These are phyloP conservation scores for Yamadazyma endophytica DNA, from an alignment of 805 yeast genomes.

Conservation along the genomic window DNA sequence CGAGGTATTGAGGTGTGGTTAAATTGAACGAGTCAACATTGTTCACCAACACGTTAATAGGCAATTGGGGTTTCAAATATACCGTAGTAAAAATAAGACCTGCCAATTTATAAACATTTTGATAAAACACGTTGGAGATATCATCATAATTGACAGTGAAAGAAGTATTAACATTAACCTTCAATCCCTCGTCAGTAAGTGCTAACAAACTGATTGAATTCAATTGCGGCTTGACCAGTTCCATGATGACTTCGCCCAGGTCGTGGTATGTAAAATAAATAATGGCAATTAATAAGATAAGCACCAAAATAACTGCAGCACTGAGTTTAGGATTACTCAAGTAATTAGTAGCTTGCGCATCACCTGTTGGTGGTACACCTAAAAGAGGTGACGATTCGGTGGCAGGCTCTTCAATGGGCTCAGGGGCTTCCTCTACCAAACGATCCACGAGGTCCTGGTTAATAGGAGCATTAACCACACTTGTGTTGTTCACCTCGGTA, in stretches of 20 bases:
- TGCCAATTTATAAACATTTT: conserved; percentile 15
- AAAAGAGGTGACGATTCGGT: too few species aligned
- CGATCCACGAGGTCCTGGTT: not conserved
- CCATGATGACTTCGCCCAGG: conserved; percentile 8
- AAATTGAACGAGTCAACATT: conserved; percentile 13
- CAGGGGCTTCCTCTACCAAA: not conserved
- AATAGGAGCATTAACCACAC: not conserved
- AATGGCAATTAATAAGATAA: conserved; percentile 9
- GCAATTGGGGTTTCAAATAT: conserved; percentile 16
- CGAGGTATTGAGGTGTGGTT: conserved; percentile 7
- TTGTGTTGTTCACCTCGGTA: conserved; percentile 1
- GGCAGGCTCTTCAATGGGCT: not conserved
- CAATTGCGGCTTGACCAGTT: conserved; percentile 19
- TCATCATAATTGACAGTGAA: conserved; percentile 24
- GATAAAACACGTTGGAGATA: conserved; percentile 18
- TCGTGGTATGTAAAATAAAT: conserved; percentile 11
- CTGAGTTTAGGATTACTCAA: conserved; percentile 9
- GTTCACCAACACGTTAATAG: conserved; percentile 13
- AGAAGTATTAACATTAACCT: conserved; percentile 22
- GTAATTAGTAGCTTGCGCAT: too few species aligned
- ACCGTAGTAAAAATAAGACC: conserved; percentile 20
- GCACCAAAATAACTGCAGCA: conserved; percentile 8
- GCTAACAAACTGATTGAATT: conserved; percentile 20
- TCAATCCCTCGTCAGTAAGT: conserved; percentile 22
- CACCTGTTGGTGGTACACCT: too few species aligned